These are phyloP conservation scores for Retiboletus fuscus DNA, from an alignment of 1,284 basidiomycete genomes.

Conservation along the genomic window DNA sequence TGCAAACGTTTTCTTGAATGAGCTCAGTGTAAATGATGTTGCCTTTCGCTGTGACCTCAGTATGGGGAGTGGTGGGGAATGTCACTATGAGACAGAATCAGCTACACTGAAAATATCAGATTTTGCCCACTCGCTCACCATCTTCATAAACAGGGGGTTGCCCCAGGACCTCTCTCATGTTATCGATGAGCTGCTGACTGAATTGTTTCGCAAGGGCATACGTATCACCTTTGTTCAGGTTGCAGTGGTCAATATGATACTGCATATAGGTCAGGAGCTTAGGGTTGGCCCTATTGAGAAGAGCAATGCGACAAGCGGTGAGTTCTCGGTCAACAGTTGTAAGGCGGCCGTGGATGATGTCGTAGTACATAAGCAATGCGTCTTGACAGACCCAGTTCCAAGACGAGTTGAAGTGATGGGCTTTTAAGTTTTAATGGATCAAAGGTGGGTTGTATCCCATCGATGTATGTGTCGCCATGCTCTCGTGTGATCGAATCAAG, in stretches of 20 bases:
- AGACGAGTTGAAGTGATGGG: conserved; percentile 95
- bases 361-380: conserved; percentile 95
- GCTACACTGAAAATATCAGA: background rate
- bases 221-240: conserved; percentile 87
- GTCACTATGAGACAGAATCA: conserved; percentile 70
- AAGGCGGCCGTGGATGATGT: conserved; percentile 94
- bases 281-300: conserved; percentile 97
- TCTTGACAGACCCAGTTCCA: conserved; percentile 99
- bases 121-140: conserved; percentile 63
- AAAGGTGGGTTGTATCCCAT: conserved; percentile 96
- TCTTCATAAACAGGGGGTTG: conserved; percentile 92
- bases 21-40: conserved; percentile 96
- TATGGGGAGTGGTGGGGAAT: conserved; percentile 97
- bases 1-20: conserved; percentile 94
- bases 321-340: conserved; percentile 94
- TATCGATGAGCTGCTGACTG: conserved; percentile 95
- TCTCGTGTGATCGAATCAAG: conserved; percentile 90
- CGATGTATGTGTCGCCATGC: conserved; percentile 93
- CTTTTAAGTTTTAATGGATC: conserved; percentile 95
- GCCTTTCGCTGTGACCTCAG: conserved; percentile 92
- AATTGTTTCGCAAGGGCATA: conserved; percentile 97
- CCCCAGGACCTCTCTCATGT: conserved; percentile 88
- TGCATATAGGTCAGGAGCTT: conserved; percentile 94
- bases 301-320: conserved; percentile 96
- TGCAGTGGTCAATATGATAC: conserved; percentile 89